A percentile compares a stretch with the other conserved stretches of the same genome.
Evolutionary conservation across 1,139 yeast species (phyloP).

Genomic region (Protomyces macrosporus): DNA sequence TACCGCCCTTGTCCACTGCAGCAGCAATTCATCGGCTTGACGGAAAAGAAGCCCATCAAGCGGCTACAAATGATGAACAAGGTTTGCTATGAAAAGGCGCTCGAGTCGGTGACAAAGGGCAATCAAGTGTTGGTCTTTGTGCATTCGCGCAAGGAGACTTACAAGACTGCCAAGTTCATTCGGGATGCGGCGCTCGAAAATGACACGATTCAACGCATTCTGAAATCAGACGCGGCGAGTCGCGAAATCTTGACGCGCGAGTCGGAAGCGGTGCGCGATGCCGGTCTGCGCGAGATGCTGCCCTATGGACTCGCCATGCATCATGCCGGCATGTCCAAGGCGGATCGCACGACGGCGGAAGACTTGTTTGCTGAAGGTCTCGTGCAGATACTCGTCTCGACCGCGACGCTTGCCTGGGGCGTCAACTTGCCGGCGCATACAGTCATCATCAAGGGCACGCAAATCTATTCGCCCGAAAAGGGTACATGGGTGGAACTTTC

Average conservation of each 20-base stretch:
- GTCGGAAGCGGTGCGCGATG: conserved; percentile 52
- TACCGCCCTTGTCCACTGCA: conserved; percentile 90
- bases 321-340: conserved; percentile 81
- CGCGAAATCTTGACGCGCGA: conserved; percentile 64
- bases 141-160: conserved; percentile 89
- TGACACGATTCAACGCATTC: conserved; percentile 47
- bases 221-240: conserved; percentile 52
- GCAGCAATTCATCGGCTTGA: conserved; percentile 81
- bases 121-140: conserved; percentile 86
- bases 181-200: conserved; percentile 57
- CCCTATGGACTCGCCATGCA: conserved; percentile 82
- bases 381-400: conserved; percentile 74
- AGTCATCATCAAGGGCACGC: conserved; percentile 91
- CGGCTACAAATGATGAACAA: conserved; percentile 79
- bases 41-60: conserved; percentile 77
- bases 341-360: conserved; percentile 74
- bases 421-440: conserved; percentile 96
- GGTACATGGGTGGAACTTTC: conserved; percentile 86
- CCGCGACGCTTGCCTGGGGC: conserved; percentile 99
- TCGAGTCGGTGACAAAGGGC: conserved; percentile 54
- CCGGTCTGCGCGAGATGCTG: conserved; percentile 55
- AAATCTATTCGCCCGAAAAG: conserved; percentile 82
- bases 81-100: conserved; percentile 77
- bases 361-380: conserved; percentile 85
- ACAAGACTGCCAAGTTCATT: conserved; percentile 71